phyloP scores from a whole-genome alignment of 352 stramenopile genomes.

The Phytophthora fragariaefolia region DNA sequence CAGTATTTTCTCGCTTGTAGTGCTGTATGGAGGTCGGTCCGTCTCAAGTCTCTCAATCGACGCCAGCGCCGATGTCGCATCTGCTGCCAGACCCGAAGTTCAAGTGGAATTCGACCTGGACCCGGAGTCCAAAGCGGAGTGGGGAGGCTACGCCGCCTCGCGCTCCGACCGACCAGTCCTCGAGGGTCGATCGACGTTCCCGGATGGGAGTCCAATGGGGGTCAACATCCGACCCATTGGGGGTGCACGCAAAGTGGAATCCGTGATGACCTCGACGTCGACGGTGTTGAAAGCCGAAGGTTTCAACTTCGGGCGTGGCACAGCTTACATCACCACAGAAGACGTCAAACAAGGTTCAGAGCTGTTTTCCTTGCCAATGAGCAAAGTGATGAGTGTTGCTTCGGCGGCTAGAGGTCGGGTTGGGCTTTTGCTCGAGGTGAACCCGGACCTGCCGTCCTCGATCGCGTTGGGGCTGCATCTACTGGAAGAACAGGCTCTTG shows the following conservation, averaged over 20 bases:
- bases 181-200: slow-evolving; percentile 22
- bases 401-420: slow-evolving; percentile 43
- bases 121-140: slow-evolving; percentile 35
- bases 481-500: slow-evolving; percentile 51
- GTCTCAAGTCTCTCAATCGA: slow-evolving; percentile 27
- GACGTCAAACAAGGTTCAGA: slow-evolving; percentile 22
- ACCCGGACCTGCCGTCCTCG: slow-evolving; percentile 49
- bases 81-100: slow-evolving; percentile 25
- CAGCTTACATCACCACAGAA: slow-evolving; percentile 33
- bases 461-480: slow-evolving; percentile 54
- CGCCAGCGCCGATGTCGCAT: slow-evolving; percentile 12
- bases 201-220: slow-evolving; percentile 13
- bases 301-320: slow-evolving; percentile 57
- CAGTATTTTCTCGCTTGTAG: slow-evolving; percentile 12
- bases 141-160: slow-evolving; percentile 15
- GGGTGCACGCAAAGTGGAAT: slow-evolving; percentile 7
- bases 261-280: slow-evolving; percentile 3
- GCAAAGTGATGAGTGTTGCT: slow-evolving; percentile 47
- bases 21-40: slow-evolving; percentile 11
- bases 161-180: slow-evolving; percentile 31
- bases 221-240: slow-evolving; percentile 24
- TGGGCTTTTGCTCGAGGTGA: slow-evolving; percentile 45
- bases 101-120: slow-evolving; percentile 47
- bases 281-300: slow-evolving; percentile 35
- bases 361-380: slow-evolving; percentile 43